Percentiles rank a stretch among this genome's conserved stretches.
Evolutionary conservation across 2,329 filamentous ascomycete genomes (phyloP).

Genomic region (Fusarium nygamai): DNA sequence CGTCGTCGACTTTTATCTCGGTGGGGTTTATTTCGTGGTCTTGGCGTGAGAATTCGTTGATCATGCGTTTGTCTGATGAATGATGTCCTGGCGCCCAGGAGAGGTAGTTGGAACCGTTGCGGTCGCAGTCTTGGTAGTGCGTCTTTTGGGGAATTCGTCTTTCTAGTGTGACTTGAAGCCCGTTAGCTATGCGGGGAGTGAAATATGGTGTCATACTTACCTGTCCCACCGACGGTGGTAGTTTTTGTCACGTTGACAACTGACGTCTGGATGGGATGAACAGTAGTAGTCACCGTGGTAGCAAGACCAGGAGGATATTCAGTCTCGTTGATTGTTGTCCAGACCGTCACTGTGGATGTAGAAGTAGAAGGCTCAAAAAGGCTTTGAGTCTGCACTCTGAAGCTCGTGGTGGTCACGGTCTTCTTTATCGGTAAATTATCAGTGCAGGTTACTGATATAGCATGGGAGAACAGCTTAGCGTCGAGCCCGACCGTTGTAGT

Average conservation of each 20-base stretch:
- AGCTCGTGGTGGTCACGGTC: not conserved
- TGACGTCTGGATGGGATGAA: not conserved
- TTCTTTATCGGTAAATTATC: not conserved
- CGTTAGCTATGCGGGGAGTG: accelerated
- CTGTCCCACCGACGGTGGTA: accelerated
- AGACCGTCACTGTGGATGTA: accelerated
- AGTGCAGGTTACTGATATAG: not conserved
- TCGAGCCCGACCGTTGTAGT: not conserved
- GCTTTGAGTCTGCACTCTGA: accelerated
- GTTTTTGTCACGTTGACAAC: not conserved
- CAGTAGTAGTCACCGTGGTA: not conserved
- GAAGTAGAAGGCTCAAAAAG: accelerated
- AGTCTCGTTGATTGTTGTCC: not conserved
- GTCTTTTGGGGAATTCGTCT: not conserved
- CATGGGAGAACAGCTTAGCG: not conserved
- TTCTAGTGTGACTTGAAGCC: accelerated
- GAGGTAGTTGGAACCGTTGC: not conserved
- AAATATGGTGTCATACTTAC: accelerated
- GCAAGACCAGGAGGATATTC: accelerated
- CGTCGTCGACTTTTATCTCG: accelerated
- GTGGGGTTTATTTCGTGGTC: not conserved
- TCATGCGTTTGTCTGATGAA: not conserved
- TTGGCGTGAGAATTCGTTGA: not conserved
- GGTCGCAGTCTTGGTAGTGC: not conserved
- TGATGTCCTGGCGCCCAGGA: accelerated